Percentiles rank a stretch among this genome's conserved stretches.
phyloP scores from a whole-genome alignment of 1,139 yeast genomes.

The Sugiyamaella sp. region DNA sequence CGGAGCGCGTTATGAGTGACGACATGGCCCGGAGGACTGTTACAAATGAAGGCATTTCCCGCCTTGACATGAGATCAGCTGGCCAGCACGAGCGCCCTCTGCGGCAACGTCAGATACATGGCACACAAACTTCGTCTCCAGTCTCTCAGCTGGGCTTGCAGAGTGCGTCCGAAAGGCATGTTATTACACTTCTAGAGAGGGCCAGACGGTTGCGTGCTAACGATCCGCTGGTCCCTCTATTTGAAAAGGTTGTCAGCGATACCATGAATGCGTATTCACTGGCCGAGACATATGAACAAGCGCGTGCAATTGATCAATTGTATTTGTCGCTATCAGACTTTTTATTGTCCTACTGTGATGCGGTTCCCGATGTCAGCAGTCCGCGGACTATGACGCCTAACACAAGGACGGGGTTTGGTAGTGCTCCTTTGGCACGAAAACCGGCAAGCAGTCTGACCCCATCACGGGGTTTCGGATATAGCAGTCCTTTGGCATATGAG shows the following conservation, averaged over 20 bases:
- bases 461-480: conserved; percentile 2
- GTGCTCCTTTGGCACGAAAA: not conserved
- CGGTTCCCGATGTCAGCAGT: conserved; percentile 16
- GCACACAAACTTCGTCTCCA: conserved; percentile 12
- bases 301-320: conserved; percentile 31
- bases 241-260: conserved; percentile 37
- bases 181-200: conserved; percentile 31
- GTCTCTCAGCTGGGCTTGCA: conserved; percentile 25
- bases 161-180: conserved; percentile 35
- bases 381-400: not conserved
- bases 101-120: conserved; percentile 9
- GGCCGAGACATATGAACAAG: conserved; percentile 18
- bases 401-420: not conserved
- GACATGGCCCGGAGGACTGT: not conserved
- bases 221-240: conserved; percentile 31
- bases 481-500: conserved; percentile 19
- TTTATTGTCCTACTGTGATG: conserved; percentile 29
- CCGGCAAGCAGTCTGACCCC: conserved; percentile 1
- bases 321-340: conserved; percentile 37
- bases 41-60: not conserved
- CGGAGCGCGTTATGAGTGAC: conserved; percentile 5
- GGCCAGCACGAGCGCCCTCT: conserved; percentile 8
- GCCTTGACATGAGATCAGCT: not conserved
- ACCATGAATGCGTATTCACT: conserved; percentile 31
- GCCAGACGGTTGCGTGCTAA: conserved; percentile 27